Base-by-base conservation (phyloP, 2,329 filamentous ascomycete genomes). In the Fusarium sp. region DNA sequence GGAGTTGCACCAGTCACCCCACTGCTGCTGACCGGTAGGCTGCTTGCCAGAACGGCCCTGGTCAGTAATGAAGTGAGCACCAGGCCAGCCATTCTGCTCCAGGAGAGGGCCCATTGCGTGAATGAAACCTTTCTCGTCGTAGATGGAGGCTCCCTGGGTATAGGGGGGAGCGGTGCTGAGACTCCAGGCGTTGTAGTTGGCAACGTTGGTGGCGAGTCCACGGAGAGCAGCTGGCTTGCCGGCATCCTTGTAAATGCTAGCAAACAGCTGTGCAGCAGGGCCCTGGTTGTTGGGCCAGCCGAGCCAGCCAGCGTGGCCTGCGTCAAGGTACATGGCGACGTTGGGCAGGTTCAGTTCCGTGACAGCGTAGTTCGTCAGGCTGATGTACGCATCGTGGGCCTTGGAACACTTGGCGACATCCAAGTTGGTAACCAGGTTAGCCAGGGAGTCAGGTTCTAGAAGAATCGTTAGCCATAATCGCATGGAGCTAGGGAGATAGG, bases 1-100 rank as follows among this genome's bases (percentile, higher is more conserved):
- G 69, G 89, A 86, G 76, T 93, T 93, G 84, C 91, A 93, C 91
- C 91, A 93, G 79, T 93, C 86, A 47, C 90, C 91, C 89, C 90
- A 92, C 63, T 85, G 81, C 66, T 84, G 54, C 80, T 92, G 90
- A 62, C 89, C 89, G 22, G 89, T 91, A 63, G 88, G 91, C 74
- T 92, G 90, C 77, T 87, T 88, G 42, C 84, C 84, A n/a, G 80
- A 84, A 57, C 91, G 90, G 69, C 87, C 84, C 52, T 86, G 85
- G 73, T 87, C 87, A 11, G 85, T 82, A 75, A 89, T 85, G 80
- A 88, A 88, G 75, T 85, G 82, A 11, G 83, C 85, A 42, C 82
- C 78, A 4, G 78, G 24, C 82, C 83, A 88, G 68, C 86, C 86
- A 31, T 79, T 73, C 0, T 84, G 78, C 2, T 85, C 83, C 35